Percentiles rank a stretch among this genome's conserved stretches.
Conservation (phyloP, 352 stramenopile species). For the Globisporangium recalcitrans region DNA sequence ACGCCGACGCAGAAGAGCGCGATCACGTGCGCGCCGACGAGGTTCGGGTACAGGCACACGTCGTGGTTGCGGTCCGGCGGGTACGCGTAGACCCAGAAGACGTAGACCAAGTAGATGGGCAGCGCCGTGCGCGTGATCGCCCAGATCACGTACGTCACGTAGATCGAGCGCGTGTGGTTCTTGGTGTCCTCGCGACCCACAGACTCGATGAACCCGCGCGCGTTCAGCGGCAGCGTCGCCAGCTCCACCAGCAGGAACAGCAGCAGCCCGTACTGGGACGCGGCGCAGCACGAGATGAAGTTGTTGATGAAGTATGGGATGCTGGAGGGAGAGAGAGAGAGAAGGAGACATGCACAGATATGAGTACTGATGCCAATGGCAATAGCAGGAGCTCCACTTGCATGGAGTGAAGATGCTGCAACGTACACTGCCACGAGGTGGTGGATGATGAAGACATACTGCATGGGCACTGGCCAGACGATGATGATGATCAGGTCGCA, state of each 20-base stretch:
- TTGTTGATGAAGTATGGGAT: slow-evolving; percentile 86
- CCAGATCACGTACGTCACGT: slow-evolving; percentile 73
- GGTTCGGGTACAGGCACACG: slow-evolving; percentile 72
- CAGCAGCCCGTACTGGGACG: slow-evolving; percentile 68
- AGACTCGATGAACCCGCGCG: slow-evolving; percentile 68
- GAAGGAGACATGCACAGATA: no score
- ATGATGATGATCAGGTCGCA: slow-evolving; percentile 81
- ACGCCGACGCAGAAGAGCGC: slow-evolving; percentile 76
- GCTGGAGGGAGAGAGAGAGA: slow-evolving; percentile 19
- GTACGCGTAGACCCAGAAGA: slow-evolving; percentile 68
- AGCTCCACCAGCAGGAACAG: slow-evolving; percentile 80
- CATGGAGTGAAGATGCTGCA: neutral
- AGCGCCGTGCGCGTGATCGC: slow-evolving; percentile 63
- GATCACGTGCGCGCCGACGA: slow-evolving; percentile 73
- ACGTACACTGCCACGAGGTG: slow-evolving; percentile 79
- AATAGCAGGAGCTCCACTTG: neutral
- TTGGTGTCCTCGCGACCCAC: slow-evolving; percentile 58
- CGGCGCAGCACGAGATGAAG: slow-evolving; percentile 74
- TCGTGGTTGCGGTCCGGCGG: slow-evolving; percentile 68
- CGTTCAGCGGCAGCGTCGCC: slow-evolving; percentile 72
- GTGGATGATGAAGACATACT: slow-evolving; percentile 73
- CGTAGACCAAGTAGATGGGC: slow-evolving; percentile 72
- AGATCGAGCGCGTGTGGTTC: slow-evolving; percentile 63
- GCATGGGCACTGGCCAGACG: slow-evolving; percentile 68
- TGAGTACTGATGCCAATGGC: neutral